phyloP scores from a whole-genome alignment of 164 flowering plant genomes.

The Magnolia sinica region DNA sequence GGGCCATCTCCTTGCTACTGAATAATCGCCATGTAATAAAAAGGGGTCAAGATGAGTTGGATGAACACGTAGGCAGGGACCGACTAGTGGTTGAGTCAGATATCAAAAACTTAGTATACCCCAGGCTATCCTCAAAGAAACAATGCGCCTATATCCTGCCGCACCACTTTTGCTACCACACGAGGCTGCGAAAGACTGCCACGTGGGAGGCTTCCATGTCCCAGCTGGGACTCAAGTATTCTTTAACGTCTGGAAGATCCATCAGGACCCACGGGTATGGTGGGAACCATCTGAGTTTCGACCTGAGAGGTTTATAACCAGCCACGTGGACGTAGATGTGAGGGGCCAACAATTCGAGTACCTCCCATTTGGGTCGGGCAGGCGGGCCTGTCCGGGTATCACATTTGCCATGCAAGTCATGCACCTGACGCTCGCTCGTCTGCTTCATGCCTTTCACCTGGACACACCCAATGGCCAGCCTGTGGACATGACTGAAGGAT shows the following conservation, averaged over 20 bases:
- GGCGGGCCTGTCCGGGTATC: constrained; percentile 23
- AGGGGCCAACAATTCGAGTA: constrained; percentile 12
- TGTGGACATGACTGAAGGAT: constrained; percentile 9
- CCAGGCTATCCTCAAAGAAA: constrained; percentile 33
- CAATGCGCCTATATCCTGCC: constrained; percentile 38
- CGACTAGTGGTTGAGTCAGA: constrained; percentile 41
- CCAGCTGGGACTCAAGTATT: constrained; percentile 40
- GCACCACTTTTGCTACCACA: constrained; percentile 50
- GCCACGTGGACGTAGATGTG: constrained; percentile 8
- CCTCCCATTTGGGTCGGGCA: constrained; percentile 23
- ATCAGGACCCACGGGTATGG: constrained; percentile 29
- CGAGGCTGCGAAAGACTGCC: constrained; percentile 31
- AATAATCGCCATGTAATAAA: constrained; percentile 28
- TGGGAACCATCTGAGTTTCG: constrained; percentile 37
- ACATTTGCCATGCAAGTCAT: constrained; percentile 13
- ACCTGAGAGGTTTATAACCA: constrained; percentile 48
- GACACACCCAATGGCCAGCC: neutral
- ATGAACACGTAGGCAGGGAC: constrained; percentile 20
- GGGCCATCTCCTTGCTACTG: constrained; percentile 46
- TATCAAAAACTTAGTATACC: constrained; percentile 35
- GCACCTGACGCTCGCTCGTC: neutral
- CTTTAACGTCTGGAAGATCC: constrained; percentile 46
- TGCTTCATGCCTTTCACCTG: constrained; percentile 14
- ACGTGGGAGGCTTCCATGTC: constrained; percentile 32
- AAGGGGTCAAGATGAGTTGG: constrained; percentile 36